Evolutionary conservation across 2,329 filamentous ascomycete species (phyloP).

Genomic region (Aspergillus oerlinghausenensis): DNA sequence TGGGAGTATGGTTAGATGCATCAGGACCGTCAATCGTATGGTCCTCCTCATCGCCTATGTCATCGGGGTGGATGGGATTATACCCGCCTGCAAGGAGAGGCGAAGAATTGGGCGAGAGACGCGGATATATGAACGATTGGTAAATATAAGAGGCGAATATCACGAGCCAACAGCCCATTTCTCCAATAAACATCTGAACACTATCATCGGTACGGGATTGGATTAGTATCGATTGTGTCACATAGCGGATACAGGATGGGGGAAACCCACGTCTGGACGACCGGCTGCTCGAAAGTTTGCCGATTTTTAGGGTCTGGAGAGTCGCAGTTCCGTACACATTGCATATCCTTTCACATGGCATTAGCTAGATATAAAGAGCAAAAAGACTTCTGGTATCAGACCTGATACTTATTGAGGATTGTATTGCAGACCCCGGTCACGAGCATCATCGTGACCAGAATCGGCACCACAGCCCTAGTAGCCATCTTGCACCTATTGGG

Average conservation of each 20-base stretch:
- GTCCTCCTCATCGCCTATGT: constrained; percentile 44
- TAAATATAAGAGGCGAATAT: constrained; percentile 67
- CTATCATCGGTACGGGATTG: constrained; percentile 22
- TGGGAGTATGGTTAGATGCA: constrained; percentile 46
- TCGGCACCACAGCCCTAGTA: constrained; percentile 66
- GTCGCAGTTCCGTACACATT: constrained; percentile 90
- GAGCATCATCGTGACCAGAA: constrained; percentile 94
- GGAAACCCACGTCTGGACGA: constrained; percentile 70
- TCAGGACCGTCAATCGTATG: constrained; percentile 41
- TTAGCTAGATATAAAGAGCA: background rate
- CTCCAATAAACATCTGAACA: constrained; percentile 94
- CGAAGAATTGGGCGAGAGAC: constrained; percentile 34
- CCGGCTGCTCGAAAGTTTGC: constrained; percentile 83
- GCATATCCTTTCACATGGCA: constrained; percentile 65
- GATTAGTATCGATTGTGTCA: background rate
- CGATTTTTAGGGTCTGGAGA: constrained; percentile 61
- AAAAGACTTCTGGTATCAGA: constrained; percentile 36
- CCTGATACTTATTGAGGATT: constrained; percentile 93
- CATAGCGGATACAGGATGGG: background rate
- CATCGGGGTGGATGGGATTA: constrained; percentile 54
- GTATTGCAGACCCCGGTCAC: constrained; percentile 96
- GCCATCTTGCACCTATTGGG: constrained; percentile 53
- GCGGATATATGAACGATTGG: constrained; percentile 48
- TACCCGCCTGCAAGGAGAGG: constrained; percentile 55
- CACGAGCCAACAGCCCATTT: constrained; percentile 94